Evolutionary conservation across 108 stramenopile species (phyloP).

Genomic region (Cyclotella cryptica): DNA sequence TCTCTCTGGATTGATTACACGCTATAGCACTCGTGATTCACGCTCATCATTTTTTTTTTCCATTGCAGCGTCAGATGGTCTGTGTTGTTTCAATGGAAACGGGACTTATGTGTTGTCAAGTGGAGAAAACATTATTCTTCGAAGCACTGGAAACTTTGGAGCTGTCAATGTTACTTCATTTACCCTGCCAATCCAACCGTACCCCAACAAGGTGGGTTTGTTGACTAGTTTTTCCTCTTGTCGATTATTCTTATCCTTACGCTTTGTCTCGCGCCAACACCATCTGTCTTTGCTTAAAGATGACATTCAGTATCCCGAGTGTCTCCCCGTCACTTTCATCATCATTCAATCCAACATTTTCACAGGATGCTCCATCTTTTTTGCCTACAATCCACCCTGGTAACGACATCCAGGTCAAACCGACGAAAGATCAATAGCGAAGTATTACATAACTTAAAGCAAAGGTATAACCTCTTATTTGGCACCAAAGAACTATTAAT

Average conservation of each 20-base stretch:
- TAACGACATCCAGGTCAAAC: background rate
- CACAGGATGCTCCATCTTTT: background rate
- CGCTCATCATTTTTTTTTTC: too few relatives aligned
- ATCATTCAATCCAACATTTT: background rate
- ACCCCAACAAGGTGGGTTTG: background rate
- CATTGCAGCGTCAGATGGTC: slow-evolving; percentile 16
- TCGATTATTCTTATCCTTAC: too few relatives aligned
- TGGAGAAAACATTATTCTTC: slow-evolving; percentile 27
- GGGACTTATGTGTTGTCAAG: slow-evolving; percentile 32
- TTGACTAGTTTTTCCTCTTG: background rate
- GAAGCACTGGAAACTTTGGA: slow-evolving; percentile 37
- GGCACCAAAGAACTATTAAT: background rate
- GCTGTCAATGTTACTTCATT: slow-evolving; percentile 27
- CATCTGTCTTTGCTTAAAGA: background rate
- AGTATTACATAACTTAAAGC: background rate
- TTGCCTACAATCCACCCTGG: background rate
- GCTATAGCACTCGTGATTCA: background rate
- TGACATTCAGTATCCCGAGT: background rate
- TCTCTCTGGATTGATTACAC: background rate
- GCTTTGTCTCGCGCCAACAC: background rate
- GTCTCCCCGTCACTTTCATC: background rate
- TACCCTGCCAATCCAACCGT: slow-evolving; percentile 24
- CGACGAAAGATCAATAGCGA: background rate
- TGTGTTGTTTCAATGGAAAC: slow-evolving; percentile 36
- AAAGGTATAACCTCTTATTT: background rate